Evolutionary conservation across 176 grass and related monocot species (phyloP), one percentile per base, ranked within the genome.

Genomic region (Ensete glaucum): DNA sequence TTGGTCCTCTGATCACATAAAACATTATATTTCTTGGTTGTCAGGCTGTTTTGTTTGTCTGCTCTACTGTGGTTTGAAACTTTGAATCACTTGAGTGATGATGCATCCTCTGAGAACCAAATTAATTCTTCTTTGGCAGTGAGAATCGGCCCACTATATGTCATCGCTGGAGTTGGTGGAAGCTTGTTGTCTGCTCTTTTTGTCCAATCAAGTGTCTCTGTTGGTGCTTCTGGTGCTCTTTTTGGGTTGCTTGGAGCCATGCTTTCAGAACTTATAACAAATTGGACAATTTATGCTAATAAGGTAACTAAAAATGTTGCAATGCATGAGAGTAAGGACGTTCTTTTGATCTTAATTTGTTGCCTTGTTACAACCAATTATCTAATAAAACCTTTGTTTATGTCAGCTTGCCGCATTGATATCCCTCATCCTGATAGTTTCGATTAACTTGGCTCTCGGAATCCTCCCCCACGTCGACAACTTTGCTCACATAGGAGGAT

Each of bases 271-370:
- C 90, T 99, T 29, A 86, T 99, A 86, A 99, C 95, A 14, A 99
- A 99, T 72, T 99, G 90, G 95, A 94, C 88, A 11, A 93, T 91
- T 77, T 99, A 99, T 76, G 95, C 88, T 82, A 99, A 99, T 53
- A 99, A 99, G 95, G 95, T 82, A 53, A 43, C 52, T 25, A 9
- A n/a, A 19, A 27, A 73, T 13, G 8, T 48, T 56, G 52, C 3
- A 2, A 55, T 34, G 19, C 16, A 23, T 52, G 16, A 60, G 57
- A 51, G 34, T 20, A 22, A 22, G 62, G 11, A 22, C 3, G 3
- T 6, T 43, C 0, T 0, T 72, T 69, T 53, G 67, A 53, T 80
- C 62, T 54, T 74, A 16, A 73, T 67, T 64, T 0, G 9, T 63
- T 64, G 68, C 3, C 11, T 77, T 83, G 74, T 73, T 77, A 64